These are phyloP conservation scores for Spatholobus suberectus DNA, from an alignment of 306 rosid species.

Conservation along the genomic window DNA sequence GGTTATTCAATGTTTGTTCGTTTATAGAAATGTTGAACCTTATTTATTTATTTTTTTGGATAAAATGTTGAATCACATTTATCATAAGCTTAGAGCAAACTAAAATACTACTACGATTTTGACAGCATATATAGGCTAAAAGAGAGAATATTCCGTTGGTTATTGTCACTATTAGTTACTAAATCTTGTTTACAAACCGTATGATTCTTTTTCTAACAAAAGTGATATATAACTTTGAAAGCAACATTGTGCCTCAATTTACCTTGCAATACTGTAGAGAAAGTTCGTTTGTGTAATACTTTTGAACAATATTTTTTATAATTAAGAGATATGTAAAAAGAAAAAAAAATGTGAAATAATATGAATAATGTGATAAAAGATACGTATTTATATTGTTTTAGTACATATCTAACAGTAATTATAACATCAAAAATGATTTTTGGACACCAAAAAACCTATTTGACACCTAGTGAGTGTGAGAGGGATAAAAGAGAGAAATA, in stretches of 20 bases:
- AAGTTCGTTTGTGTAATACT: too few relatives aligned
- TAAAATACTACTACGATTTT: not conserved
- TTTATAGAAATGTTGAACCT: constrained; percentile 4
- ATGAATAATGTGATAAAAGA: not conserved
- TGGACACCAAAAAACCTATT: too few relatives aligned
- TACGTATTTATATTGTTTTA: too few relatives aligned
- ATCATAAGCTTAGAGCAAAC: not conserved
- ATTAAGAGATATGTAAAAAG: too few relatives aligned
- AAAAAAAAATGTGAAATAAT: not conserved
- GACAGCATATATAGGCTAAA: constrained; percentile 19
- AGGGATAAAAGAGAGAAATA: too few relatives aligned
- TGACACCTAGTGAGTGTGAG: too few relatives aligned
- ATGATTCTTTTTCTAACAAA: constrained; percentile 1
- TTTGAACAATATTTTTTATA: too few relatives aligned
- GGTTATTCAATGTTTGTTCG: not conserved
- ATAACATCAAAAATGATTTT: too few relatives aligned
- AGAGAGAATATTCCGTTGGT: not conserved
- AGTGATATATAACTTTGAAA: not conserved
- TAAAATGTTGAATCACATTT: too few relatives aligned
- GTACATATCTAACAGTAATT: too few relatives aligned
- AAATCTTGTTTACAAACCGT: not conserved
- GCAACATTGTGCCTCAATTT: not conserved
- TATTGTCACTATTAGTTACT: not conserved
- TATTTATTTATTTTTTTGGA: too few relatives aligned
- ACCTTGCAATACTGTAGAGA: not conserved